Base-by-base conservation (phyloP, 176 grass and related monocot species). In the Poa annua region DNA sequence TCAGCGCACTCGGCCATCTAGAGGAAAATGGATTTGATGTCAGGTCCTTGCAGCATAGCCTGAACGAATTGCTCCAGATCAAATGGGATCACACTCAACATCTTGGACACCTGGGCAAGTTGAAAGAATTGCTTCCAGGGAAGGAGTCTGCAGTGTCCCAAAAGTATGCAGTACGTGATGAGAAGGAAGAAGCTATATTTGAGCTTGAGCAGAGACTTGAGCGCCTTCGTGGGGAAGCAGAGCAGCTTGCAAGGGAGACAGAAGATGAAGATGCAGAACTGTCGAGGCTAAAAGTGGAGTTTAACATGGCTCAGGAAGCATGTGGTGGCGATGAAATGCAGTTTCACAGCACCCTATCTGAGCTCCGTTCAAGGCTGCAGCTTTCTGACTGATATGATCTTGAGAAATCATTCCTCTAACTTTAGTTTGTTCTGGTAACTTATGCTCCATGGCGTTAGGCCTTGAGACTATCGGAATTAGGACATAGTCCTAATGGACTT, bases 21-120 rank as follows among this genome's bases (percentile, higher is more conserved):
- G 85, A 86, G 15, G 82, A 32, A 56, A 88, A 95, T 75, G 93
- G 93, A 74, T 95, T 95, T 9, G 19, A 60, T 60, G 93, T 95
- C 48, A 24, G 68, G 39, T 62, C 36, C 15, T 32, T 95, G 76
- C 87, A 74, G 17, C 53, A 22, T 3, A 69, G 44, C 36, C n/a
- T 95, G 13, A 61, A 38, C 1, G 60, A 79, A 20, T 21, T 92
- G 72, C 15, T 88, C 21, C 25, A 86, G 42, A 41, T 78, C 38
- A 91, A 90, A 90, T 74, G 55, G 22, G 21, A 66, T 45, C 12
- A 48, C 8, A 60, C 29, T 50, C 55, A 44, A 24, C 62, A 35
- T n/a, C 16, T 74, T 15, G 41, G 42, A 56, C 39, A 76, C 52
- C 70, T 66, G 16, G 59, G 74, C 48, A 64, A 82, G 39, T 25